A percentile compares a stretch with the other conserved stretches of the same genome.
Conservation (phyloP, 2,329 filamentous ascomycete genomes). For the Ophiostoma triangulosporum region DNA sequence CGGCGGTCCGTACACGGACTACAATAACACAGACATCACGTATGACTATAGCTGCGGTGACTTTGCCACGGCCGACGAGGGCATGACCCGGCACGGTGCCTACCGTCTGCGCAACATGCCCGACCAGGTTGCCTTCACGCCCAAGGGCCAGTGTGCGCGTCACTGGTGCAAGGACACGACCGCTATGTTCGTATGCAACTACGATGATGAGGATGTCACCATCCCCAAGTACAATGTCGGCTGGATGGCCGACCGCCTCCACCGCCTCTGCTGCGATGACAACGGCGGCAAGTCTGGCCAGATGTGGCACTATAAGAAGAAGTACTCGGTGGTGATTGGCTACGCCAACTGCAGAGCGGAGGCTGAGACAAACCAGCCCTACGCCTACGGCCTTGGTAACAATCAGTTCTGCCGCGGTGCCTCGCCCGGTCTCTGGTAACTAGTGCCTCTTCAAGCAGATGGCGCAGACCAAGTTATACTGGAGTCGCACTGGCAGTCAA, state of each 20-base stretch:
- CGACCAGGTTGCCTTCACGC: background rate
- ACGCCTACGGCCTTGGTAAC: constrained; percentile 4
- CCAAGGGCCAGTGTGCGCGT: constrained; percentile 1
- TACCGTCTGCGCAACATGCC: constrained; percentile 5
- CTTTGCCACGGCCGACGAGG: constrained; percentile 4
- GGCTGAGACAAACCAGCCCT: background rate
- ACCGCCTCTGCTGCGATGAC: constrained; percentile 9
- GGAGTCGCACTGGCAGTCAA: background rate
- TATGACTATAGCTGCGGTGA: constrained; percentile 9
- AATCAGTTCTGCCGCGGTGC: background rate
- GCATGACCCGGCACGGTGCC: background rate
- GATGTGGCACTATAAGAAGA: constrained; percentile 8
- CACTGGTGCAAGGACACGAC: constrained; percentile 11
- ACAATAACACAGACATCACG: background rate
- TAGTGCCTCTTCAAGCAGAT: too few species aligned
- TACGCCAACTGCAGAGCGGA: constrained; percentile 9
- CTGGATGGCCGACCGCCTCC: constrained; percentile 9
- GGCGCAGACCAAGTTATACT: too few species aligned
- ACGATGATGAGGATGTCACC: background rate
- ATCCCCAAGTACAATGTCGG: constrained; percentile 10
- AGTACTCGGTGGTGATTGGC: constrained; percentile 9
- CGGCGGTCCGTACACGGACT: constrained; percentile 4
- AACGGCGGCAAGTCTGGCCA: constrained; percentile 6
- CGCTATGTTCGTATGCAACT: constrained; percentile 11
- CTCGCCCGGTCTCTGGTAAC: background rate